Conservation (phyloP, 345 rosid species). For the Geranium rotundifolium region DNA sequence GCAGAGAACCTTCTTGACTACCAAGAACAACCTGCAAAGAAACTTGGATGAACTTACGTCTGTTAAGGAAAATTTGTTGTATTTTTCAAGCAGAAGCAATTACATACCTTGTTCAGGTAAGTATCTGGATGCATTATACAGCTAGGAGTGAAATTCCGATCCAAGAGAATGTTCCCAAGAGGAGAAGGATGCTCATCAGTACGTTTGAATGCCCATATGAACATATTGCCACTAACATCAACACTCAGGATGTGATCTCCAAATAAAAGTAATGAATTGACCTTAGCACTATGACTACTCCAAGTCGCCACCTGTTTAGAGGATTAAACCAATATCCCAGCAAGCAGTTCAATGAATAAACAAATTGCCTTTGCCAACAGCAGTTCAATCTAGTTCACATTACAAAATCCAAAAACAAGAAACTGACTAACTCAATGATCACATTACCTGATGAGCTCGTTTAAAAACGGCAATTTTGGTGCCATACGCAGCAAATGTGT, state of each 20-base stretch:
- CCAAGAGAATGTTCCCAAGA: constrained; percentile 46
- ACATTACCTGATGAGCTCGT: constrained; percentile 71
- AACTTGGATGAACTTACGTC: constrained; percentile 1
- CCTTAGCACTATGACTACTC: constrained; percentile 73
- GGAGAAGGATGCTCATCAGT: constrained; percentile 48
- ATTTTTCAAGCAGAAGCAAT: not conserved
- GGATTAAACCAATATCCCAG: constrained; percentile 2
- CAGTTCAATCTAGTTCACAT: not conserved
- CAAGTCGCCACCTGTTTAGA: constrained; percentile 64
- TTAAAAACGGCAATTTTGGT: constrained; percentile 60
- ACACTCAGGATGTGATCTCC: constrained; percentile 78
- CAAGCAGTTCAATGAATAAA: constrained; percentile 2
- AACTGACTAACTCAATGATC: not conserved
- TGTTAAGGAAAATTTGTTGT: not conserved
- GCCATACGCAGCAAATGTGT: constrained; percentile 75
- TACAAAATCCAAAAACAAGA: not conserved
- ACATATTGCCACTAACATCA: constrained; percentile 62
- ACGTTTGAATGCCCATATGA: constrained; percentile 76
- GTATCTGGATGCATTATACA: constrained; percentile 92
- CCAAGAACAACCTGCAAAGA: constrained; percentile 63
- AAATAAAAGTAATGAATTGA: constrained; percentile 57
- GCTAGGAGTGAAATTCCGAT: constrained; percentile 49
- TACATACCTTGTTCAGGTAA: constrained; percentile 86
- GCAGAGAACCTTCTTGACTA: constrained; percentile 76
- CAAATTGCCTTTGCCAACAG: not conserved